phyloP scores from a whole-genome alignment of 768 basidiomycete genomes.

The Termitomyces sp. region DNA sequence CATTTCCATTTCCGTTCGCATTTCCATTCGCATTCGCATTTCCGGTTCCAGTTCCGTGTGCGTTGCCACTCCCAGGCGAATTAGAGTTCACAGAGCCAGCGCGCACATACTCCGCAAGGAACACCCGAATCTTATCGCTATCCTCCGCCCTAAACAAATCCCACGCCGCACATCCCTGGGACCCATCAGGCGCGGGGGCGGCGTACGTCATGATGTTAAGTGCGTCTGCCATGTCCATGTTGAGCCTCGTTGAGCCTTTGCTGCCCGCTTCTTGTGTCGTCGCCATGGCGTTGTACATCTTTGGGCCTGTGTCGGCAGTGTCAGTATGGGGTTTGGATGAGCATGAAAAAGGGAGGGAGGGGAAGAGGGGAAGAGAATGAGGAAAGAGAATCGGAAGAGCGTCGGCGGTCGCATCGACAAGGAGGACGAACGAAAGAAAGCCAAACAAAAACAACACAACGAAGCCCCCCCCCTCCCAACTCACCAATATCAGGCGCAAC shows the following conservation, averaged over 20 bases:
- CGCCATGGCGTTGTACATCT: slow-evolving; percentile 92
- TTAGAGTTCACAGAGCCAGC: not conserved
- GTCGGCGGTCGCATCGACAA: no score
- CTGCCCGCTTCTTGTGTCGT: slow-evolving; percentile 64
- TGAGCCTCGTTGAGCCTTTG: slow-evolving; percentile 84
- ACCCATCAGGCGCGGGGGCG: slow-evolving; percentile 51
- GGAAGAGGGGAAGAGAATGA: not conserved
- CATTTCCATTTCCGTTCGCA: no score
- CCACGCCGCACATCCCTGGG: slow-evolving; percentile 85
- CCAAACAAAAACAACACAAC: no score
- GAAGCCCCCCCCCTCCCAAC: no score
- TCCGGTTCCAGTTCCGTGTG: not conserved
- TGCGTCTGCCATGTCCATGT: slow-evolving; percentile 95
- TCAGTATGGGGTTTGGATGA: not conserved
- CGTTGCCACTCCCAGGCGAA: not conserved
- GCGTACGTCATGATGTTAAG: slow-evolving; percentile 89
- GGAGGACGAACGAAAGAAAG: no score
- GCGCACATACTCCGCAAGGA: slow-evolving; percentile 51
- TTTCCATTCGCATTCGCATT: no score
- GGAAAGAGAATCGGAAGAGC: no score
- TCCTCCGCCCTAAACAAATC: slow-evolving; percentile 86
- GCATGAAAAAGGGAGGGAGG: not conserved
- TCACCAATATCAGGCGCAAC: slow-evolving; percentile 82
- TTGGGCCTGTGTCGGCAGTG: slow-evolving; percentile 58
- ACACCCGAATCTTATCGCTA: slow-evolving; percentile 71